Evolutionary conservation across 352 stramenopile genomes (phyloP), one percentile per base, ranked within the genome.

Genomic region (Phytophthora quininea): DNA sequence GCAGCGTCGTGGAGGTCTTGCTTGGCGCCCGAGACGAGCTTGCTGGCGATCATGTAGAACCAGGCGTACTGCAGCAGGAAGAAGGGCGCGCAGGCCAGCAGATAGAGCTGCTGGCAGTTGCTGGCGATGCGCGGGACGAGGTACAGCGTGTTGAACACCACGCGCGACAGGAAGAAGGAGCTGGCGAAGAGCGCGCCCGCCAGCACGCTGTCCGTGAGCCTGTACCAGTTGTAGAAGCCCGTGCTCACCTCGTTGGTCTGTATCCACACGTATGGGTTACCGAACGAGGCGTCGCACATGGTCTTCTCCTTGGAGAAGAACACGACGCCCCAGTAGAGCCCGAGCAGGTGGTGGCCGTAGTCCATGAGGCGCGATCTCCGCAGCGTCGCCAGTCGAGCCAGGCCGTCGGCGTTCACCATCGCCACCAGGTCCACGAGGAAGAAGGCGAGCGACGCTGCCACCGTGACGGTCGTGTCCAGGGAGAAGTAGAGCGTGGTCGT

Each of bases 201-300:
- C 27, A 84, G 35, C 3, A 53, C 72, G 69, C 52, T 91, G 70
- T 88, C 73, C 46, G 79, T 92, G 58, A 91, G 76, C 38, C 85
- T 78, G 56, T 82, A 91, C 85, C 85, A 93, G 59, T 91, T 91
- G 76, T 92, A 93, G 69, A 93, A 93, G 51, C 71, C 70, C 56
- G 85, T 93, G 67, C 83, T 92, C 57, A 93, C 72, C 64, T 93
- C 85, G 58, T 93, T 93, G 32, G 85, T 93, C 58, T 93, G 85
- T 67, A 93, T 91, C 83, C 83, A 93, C 55, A 92, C 82, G 76
- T 93, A 93, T 29, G 83, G 57, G 64, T 92, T 93, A 10, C 83
- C 80, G 30, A 91, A 75, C 12, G 64, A 64, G 11, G 67, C 43
- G 15, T 73, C 67, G 35, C 85, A 93, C 57, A 91, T 69, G 3